Evolutionary conservation across 2,329 filamentous ascomycete species (phyloP).

Genomic region (Dichotomopilus funicola): DNA sequence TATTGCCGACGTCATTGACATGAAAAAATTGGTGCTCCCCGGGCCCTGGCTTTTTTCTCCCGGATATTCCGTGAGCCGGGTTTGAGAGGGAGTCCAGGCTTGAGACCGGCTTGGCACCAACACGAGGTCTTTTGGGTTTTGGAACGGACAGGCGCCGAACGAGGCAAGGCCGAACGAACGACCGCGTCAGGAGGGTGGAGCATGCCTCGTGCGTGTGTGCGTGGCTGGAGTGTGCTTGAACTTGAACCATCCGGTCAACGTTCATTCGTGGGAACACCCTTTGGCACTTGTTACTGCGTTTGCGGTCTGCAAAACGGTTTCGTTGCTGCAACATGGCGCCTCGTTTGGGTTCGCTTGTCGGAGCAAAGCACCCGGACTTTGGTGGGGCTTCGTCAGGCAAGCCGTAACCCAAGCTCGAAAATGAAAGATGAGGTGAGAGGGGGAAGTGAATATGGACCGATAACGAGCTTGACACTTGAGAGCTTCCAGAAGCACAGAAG

Average conservation of each 20-base stretch:
- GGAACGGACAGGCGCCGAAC: not conserved
- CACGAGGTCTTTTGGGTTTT: not conserved
- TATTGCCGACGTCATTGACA: constrained; percentile 7
- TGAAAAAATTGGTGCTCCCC: not conserved
- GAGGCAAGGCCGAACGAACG: not conserved
- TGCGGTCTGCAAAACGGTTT: not conserved
- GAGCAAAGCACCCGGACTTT: too few species aligned
- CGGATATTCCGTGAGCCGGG: not conserved
- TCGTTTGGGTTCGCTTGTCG: too few species aligned
- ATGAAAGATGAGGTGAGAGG: too few species aligned
- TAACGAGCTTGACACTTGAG: too few species aligned
- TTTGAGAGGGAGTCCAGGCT: not conserved
- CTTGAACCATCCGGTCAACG: not conserved
- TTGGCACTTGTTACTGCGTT: not conserved
- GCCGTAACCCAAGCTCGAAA: too few species aligned
- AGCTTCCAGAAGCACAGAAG: too few species aligned
- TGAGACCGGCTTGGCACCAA: not conserved
- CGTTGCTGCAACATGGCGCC: too few species aligned
- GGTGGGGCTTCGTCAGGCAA: too few species aligned
- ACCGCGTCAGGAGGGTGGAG: not conserved
- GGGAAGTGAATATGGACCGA: too few species aligned
- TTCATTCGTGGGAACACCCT: not conserved
- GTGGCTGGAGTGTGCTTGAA: too few species aligned
- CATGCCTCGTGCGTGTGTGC: not conserved
- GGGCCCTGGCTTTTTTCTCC: not conserved